Conservation (phyloP, 306 rosid genomes). For the Cicer cuneatum region DNA sequence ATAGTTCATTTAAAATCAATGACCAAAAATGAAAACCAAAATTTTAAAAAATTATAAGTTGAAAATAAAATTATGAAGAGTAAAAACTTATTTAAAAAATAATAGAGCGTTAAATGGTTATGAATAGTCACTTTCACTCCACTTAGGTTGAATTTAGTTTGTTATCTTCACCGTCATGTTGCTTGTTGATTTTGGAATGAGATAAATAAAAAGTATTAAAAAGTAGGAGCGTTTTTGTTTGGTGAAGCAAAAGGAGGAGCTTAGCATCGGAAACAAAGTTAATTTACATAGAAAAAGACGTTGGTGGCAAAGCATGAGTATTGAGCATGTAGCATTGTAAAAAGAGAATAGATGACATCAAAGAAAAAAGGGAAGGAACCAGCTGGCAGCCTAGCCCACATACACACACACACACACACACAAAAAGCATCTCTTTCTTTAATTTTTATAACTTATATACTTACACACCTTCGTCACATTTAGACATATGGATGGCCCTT, state of each 20-base stretch:
- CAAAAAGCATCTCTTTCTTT: background rate
- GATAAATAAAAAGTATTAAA: background rate
- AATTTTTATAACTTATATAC: background rate
- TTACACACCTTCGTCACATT: background rate
- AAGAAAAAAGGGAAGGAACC: background rate
- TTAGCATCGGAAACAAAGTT: background rate
- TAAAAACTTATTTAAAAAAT: too few species aligned
- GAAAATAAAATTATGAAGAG: too few species aligned
- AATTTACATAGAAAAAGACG: background rate
- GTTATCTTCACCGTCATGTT: background rate
- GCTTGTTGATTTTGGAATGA: background rate
- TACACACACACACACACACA: background rate
- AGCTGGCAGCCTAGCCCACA: constrained; percentile 1
- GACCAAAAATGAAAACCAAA: too few species aligned
- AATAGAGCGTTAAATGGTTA: too few species aligned
- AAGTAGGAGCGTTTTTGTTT: too few species aligned
- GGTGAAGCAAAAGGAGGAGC: background rate
- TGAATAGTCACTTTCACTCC: too few species aligned
- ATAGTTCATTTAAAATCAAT: too few species aligned
- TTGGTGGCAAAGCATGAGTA: background rate
- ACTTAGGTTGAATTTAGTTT: background rate
- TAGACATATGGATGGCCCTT: background rate
- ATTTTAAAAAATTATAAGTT: too few species aligned
- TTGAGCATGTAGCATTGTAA: background rate
- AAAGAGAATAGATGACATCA: background rate